These are phyloP conservation scores for Suillus subaureus DNA, from an alignment of 768 basidiomycete species.

Conservation along the genomic window DNA sequence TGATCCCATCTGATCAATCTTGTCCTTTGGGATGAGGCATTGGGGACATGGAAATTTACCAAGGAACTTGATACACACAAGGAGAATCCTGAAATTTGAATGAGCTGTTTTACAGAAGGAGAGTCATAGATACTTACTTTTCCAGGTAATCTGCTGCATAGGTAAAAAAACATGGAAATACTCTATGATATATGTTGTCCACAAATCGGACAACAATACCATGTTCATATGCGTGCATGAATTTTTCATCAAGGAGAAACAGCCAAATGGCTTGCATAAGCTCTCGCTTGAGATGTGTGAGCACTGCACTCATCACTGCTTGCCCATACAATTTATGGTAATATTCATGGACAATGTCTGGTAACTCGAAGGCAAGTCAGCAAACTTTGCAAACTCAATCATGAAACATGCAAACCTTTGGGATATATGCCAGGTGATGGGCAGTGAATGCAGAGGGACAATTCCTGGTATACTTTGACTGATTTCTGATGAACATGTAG, in stretches of 20 bases:
- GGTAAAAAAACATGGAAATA: constrained; percentile 26
- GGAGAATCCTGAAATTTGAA: constrained; percentile 18
- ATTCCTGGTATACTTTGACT: constrained; percentile 2
- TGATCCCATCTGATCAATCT: constrained; percentile 18
- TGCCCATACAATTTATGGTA: background rate
- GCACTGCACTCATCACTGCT: background rate
- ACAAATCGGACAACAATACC: constrained; percentile 24
- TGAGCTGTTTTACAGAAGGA: constrained; percentile 15
- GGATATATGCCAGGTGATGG: constrained; percentile 24
- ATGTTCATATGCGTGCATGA: constrained; percentile 15
- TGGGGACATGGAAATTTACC: constrained; percentile 25
- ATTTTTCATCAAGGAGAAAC: constrained; percentile 25
- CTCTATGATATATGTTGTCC: constrained; percentile 16
- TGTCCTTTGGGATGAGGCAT: constrained; percentile 18
- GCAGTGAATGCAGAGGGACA: too few relatives aligned
- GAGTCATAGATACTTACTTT: constrained; percentile 28
- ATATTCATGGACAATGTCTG: constrained; percentile 18
- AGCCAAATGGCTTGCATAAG: constrained; percentile 29
- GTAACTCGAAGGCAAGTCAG: constrained; percentile 13
- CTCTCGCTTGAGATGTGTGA: constrained; percentile 27
- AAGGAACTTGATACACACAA: constrained; percentile 23
- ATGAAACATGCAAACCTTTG: constrained; percentile 1
- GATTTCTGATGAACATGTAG: constrained; percentile 15
- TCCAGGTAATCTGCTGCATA: constrained; percentile 34
- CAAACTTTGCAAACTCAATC: too few relatives aligned